These are phyloP conservation scores for Solanum peruvianum DNA, from an alignment of 257 asterid genomes.

Conservation along the genomic window DNA sequence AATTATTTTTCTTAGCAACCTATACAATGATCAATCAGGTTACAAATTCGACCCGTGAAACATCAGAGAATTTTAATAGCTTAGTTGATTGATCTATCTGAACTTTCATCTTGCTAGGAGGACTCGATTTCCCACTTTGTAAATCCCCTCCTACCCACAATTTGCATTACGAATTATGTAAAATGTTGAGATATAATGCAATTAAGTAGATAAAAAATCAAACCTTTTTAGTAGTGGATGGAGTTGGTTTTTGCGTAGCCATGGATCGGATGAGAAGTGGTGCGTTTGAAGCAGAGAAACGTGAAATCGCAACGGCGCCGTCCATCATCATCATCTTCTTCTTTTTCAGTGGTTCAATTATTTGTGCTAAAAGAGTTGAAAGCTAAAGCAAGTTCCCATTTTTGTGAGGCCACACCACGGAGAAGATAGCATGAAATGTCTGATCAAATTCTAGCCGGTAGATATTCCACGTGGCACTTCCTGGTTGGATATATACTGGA, in stretches of 20 bases:
- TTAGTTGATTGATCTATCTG: neutral
- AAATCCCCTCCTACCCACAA: neutral
- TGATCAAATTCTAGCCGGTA: neutral
- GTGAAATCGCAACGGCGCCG: constrained; percentile 13
- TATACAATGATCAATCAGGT: neutral
- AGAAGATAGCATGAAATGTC: neutral
- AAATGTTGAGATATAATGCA: neutral
- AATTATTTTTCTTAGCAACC: neutral
- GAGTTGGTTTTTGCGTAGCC: constrained; percentile 51
- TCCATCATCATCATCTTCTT: neutral
- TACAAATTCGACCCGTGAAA: neutral
- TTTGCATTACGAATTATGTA: neutral
- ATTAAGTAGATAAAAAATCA: neutral
- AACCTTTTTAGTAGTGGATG: constrained; percentile 58
- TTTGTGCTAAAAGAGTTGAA: neutral
- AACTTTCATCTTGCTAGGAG: neutral
- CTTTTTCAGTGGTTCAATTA: neutral
- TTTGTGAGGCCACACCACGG: neutral
- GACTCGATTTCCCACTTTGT: neutral
- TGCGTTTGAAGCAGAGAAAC: constrained; percentile 19
- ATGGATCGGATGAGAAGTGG: constrained; percentile 52
- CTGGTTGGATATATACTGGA: constrained; percentile 5
- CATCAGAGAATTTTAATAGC: neutral
- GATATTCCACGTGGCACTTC: constrained; percentile 14
- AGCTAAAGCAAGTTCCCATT: neutral